Evolutionary conservation across 2,329 filamentous ascomycete genomes (phyloP).

Genomic region (Cytospora piceicola): DNA sequence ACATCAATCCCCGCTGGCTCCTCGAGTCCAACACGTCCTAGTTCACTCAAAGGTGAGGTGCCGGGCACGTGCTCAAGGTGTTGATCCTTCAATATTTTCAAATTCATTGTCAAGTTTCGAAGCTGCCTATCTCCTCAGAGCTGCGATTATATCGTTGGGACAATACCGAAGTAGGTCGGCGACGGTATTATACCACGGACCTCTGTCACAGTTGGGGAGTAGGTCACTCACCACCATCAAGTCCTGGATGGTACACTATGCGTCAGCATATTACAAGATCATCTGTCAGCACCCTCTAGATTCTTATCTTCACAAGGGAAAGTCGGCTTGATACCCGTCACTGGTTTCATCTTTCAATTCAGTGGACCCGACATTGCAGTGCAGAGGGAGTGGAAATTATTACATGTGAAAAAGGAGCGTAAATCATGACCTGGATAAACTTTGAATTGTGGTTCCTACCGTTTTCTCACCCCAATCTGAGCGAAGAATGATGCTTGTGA

Average conservation of each 20-base stretch:
- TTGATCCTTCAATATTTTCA: slow-evolving; percentile 35
- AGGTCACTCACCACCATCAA: no score
- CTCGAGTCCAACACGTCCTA: slow-evolving; percentile 32
- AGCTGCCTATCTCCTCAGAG: background rate
- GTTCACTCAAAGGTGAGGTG: slow-evolving; percentile 36
- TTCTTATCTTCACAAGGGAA: background rate
- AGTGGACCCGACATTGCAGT: background rate
- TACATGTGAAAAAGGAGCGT: slow-evolving; percentile 11
- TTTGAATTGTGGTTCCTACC: slow-evolving; percentile 12
- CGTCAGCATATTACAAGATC: slow-evolving; percentile 11
- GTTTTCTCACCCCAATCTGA: background rate
- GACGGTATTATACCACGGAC: background rate
- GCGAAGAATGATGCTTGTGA: background rate
- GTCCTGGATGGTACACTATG: slow-evolving; percentile 4
- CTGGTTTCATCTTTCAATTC: background rate
- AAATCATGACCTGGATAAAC: slow-evolving; percentile 15
- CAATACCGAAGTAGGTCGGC: background rate
- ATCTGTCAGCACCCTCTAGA: slow-evolving; percentile 19
- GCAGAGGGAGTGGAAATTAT: background rate
- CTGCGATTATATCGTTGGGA: background rate
- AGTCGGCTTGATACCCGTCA: background rate
- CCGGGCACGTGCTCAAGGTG: slow-evolving; percentile 37
- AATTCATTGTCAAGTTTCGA: slow-evolving; percentile 32
- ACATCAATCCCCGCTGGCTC: slow-evolving; percentile 29
- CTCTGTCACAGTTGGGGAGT: no score